These are phyloP conservation scores for Microsporum canis DNA, from an alignment of 2,329 filamentous ascomycete genomes.

Conservation along the genomic window DNA sequence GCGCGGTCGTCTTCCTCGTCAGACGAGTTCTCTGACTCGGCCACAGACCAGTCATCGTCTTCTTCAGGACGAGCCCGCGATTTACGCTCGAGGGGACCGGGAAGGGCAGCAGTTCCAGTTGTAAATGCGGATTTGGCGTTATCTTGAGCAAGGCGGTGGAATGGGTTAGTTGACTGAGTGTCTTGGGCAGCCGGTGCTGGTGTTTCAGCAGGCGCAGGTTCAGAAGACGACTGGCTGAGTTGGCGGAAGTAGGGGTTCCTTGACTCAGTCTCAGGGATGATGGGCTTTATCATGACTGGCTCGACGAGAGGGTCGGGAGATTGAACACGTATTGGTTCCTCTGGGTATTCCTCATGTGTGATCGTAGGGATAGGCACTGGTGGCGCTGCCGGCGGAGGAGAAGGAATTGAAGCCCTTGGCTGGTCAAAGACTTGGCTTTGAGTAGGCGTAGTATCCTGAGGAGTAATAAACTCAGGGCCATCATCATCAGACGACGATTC, in stretches of 20 bases:
- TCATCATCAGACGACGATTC: slow-evolving; percentile 67
- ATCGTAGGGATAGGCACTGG: slow-evolving; percentile 13
- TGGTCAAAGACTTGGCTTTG: slow-evolving; percentile 44
- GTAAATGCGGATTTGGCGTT: slow-evolving; percentile 41
- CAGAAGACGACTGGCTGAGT: slow-evolving; percentile 56
- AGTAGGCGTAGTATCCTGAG: slow-evolving; percentile 48
- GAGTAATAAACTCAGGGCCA: slow-evolving; percentile 57
- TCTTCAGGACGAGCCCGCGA: slow-evolving; percentile 50
- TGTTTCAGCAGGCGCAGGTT: slow-evolving; percentile 37
- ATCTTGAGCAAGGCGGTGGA: slow-evolving; percentile 64
- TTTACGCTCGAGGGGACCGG: slow-evolving; percentile 35
- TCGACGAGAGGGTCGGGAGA: slow-evolving; percentile 34
- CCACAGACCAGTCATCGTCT: slow-evolving; percentile 69
- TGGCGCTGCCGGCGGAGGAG: slow-evolving; percentile 24
- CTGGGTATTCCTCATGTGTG: slow-evolving; percentile 6
- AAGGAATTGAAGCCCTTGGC: slow-evolving; percentile 20
- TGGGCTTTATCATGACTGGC: slow-evolving; percentile 24
- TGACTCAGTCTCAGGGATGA: slow-evolving; percentile 59
- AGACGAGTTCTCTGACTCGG: slow-evolving; percentile 63
- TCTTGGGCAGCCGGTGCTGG: slow-evolving; percentile 30
- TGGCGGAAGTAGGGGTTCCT: slow-evolving; percentile 94
- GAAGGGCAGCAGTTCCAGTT: slow-evolving; percentile 24
- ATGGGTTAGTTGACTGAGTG: slow-evolving; percentile 80
- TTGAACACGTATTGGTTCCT: not conserved
- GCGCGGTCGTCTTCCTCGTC: slow-evolving; percentile 66